Base-by-base conservation (phyloP, 345 rosid genomes). In the Draba incana region DNA sequence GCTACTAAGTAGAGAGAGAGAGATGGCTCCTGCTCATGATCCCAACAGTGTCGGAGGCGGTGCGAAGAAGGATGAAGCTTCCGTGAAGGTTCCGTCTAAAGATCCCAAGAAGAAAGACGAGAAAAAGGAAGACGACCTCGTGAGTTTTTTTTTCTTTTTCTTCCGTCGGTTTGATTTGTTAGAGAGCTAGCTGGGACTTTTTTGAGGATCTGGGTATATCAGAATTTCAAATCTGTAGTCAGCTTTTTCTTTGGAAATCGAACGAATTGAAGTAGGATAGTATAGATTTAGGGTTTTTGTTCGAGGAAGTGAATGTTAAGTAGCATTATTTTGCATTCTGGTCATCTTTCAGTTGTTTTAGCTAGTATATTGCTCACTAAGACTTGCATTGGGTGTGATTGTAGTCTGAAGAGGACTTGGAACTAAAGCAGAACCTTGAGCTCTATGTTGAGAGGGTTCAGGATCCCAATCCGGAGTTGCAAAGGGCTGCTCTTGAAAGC, bases 401-500 rank as follows among this genome's bases (percentile, higher is more conserved):
- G 72, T 81, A 94, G 97, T 91, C 98, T 5, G 98, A 91, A 28
- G 99, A 91, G 76, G 99, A 94, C 76, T 74, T 94, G 75, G 90
- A 88, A 14, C 75, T 94, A 72, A 91, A 91, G 84, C 92, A 87
- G 76, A 97, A 91, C 56, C 72, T 94, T 68, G 99, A 94, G 84
- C 67, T 94, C 60, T 91, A 89, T 61, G 96, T 91, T 10, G 98
- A 94, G 67, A 84, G 98, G 69, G 90, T 88, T 77, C 95, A 89
- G 80, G 99, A 91, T 77, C 72, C 93, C 46, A 88, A 91, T 70
- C 90, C 96, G 1, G 90, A 81, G 8, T 71, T 89, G 75, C 98
- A 94, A 85, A 91, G 84, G 80, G 81, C 77, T 56, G 98, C 99
- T 11, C 85, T 94, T 44, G 96, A 94, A 81, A 89, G 92, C 79